Base-by-base conservation (phyloP, 2,329 filamentous ascomycete species). In the Raffaelea deltoideospora region DNA sequence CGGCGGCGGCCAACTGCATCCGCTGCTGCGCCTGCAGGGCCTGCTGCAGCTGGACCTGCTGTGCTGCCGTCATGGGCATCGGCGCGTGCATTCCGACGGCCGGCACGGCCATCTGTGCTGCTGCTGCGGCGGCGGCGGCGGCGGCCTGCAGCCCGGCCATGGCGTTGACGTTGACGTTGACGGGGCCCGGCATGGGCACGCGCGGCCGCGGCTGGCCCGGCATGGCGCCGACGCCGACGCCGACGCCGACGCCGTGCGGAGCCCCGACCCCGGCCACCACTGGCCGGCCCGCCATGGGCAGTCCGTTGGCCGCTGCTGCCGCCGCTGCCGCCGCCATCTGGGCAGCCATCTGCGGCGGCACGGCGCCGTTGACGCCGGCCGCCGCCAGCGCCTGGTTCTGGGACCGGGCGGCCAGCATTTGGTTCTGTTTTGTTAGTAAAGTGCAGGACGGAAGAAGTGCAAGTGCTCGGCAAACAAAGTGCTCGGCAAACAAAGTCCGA, bases 41-140 rank as follows among this genome's bases (percentile, higher is more conserved):
- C 47, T 79, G 41, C 26, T 43, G 76, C 60, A 84, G 68, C 45
- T 79, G 79, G 19, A 79, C 76, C 51, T 82, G 78, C 27, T 45
- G 73, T 19, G 81, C 65, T 32, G 70, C 69, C 41, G 72, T 73
- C 61, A 81, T 69, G 30, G 72, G 67, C 50, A 73, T 65, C 3
- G 61, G 72, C 20, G 60, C 67, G 40, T n/a, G n/a, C n/a, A n/a
- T n/a, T n/a, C n/a, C n/a, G n/a, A n/a, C n/a, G n/a, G n/a, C n/a
- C n/a, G n/a, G n/a, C n/a, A n/a, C n/a, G n/a, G n/a, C n/a, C n/a
- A n/a, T n/a, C n/a, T n/a, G n/a, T n/a, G n/a, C n/a, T n/a, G n/a
- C n/a, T n/a, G 61, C 64, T 31, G 63, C 67, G 42, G 56, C 67
- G 37, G 59, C 65, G 42, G 54, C 55, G 55, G 69, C 63, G 50